Conservation (phyloP, 2,329 filamentous ascomycete genomes). For the Alternaria burnsii region DNA sequence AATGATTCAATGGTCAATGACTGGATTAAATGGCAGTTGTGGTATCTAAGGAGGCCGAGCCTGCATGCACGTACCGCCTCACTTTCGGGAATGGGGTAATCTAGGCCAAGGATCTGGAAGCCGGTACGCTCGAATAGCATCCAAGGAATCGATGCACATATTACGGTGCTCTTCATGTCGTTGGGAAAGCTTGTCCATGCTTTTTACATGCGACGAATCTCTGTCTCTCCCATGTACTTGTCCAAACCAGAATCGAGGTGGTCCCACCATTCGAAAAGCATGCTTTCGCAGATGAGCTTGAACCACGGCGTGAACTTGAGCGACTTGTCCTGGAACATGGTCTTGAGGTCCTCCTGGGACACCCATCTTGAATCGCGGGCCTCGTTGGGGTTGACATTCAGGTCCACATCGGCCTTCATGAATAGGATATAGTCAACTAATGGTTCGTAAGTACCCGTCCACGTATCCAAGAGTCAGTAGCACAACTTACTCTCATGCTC, state of each 20-base stretch:
- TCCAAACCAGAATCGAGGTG: constrained; percentile 82
- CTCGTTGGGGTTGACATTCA: constrained; percentile 86
- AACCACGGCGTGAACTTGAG: constrained; percentile 98
- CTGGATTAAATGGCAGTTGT: constrained; percentile 30
- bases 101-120: constrained; percentile 16
- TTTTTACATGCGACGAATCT: constrained; percentile 82
- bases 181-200: neutral
- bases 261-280: constrained; percentile 98
- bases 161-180: neutral
- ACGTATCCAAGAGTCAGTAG: neutral
- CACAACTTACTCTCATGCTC: constrained; percentile 87
- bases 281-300: constrained; percentile 96
- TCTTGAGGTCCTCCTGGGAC: constrained; percentile 79
- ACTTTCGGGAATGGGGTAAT: constrained; percentile 26
- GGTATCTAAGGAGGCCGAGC: constrained; percentile 37
- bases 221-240: constrained; percentile 83
- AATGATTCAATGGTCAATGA: constrained; percentile 33
- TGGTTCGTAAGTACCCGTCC: constrained; percentile 29
- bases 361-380: constrained; percentile 87
- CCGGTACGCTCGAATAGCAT: neutral
- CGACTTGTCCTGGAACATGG: constrained; percentile 80
- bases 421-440: constrained; percentile 98
- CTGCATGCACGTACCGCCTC: constrained; percentile 34
- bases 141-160: neutral
- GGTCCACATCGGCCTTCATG: constrained; percentile 85